These are phyloP conservation scores for Protoeuglena noctilucae DNA, from an alignment of 139 green algal species.

Conservation along the genomic window DNA sequence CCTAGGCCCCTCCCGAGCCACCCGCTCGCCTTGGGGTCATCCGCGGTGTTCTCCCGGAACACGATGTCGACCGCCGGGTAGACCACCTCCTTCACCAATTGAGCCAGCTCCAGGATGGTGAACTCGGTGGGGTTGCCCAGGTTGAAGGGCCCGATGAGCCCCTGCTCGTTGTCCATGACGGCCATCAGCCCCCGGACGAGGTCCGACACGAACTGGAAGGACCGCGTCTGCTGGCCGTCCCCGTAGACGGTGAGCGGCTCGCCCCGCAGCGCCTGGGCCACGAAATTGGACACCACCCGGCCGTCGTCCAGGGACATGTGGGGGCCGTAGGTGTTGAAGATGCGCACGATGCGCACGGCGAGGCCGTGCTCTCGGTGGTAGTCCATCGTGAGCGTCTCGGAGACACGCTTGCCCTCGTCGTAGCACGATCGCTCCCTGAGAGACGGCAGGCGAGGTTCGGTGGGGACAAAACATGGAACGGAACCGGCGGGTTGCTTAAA, in stretches of 20 bases:
- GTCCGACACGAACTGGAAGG: conserved; percentile 92
- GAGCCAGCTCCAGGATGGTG: conserved; percentile 94
- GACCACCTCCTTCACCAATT: conserved; percentile 68
- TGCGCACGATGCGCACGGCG: conserved; percentile 86
- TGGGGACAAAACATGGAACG: too few relatives aligned
- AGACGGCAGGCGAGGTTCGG: neutral
- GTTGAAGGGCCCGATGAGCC: conserved; percentile 94
- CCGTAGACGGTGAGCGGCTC: conserved; percentile 87
- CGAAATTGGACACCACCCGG: conserved; percentile 79
- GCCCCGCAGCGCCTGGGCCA: conserved; percentile 48
- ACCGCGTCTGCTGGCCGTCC: conserved; percentile 87
- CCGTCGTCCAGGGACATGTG: conserved; percentile 97
- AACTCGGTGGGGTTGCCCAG: conserved; percentile 97
- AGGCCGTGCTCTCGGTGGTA: conserved; percentile 80
- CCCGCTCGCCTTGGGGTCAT: conserved; percentile 78
- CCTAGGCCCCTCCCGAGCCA: conserved; percentile 11
- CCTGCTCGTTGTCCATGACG: conserved; percentile 65
- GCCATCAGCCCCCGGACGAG: conserved; percentile 62
- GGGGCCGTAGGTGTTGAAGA: conserved; percentile 99
- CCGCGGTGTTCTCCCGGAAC: conserved; percentile 84
- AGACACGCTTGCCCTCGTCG: conserved; percentile 96
- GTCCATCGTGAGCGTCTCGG: conserved; percentile 91
- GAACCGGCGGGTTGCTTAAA: too few relatives aligned
- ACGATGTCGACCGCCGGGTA: conserved; percentile 27
- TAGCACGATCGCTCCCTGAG: conserved; percentile 85